Base-by-base conservation (phyloP, 2,329 filamentous ascomycete species). In the Parastagonospora nodorum region DNA sequence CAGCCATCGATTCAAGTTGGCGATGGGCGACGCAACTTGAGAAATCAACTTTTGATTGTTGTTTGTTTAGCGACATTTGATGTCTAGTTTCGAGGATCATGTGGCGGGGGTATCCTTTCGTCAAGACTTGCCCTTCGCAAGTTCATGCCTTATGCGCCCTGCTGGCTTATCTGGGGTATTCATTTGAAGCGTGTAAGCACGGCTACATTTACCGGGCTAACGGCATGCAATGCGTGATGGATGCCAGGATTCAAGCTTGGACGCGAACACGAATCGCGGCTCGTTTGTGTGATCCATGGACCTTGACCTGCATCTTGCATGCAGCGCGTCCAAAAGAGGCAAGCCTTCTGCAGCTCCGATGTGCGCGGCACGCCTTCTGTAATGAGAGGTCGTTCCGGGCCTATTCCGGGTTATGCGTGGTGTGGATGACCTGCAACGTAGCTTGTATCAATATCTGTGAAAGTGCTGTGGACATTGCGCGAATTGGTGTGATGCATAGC, bases 201-300 rank as follows among this genome's bases (percentile, higher is more conserved):
- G 52, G 45, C 29, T 38, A 33, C 50, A 28, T 48, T 44, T 30
- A 58, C 51, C 48, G 55, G 57, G 52, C 45, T 52, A 56, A 50
- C 47, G 42, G 28, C 42, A 57, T 57, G 58, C 58, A 24, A 3
- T 3, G 49, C 58, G 55, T 57, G 28, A 30, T 31, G 43, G 33
- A 40, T 9, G 15, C 45, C 31, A 37, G 45, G 46, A 37, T 49
- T 12, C 32, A 49, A 43, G 44, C 42, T 38, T 41, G 46, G 43
- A 50, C 37, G 53, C 53, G 49, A 55, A 50, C 46, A 51, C 48
- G 46, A 53, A 33, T 42, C 48, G 38, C 29, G 45, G 45, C 50
- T 50, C 32, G 6, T 48, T 48, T 28, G 28, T 41, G 29, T 31
- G 29, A 39, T 46, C 35, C 43, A 38, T 33, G 35, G 55, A 40